Percentiles rank a stretch among this genome's conserved stretches.
Conservation (phyloP, 179 eudicot species). For the Pouteria campechiana region DNA sequence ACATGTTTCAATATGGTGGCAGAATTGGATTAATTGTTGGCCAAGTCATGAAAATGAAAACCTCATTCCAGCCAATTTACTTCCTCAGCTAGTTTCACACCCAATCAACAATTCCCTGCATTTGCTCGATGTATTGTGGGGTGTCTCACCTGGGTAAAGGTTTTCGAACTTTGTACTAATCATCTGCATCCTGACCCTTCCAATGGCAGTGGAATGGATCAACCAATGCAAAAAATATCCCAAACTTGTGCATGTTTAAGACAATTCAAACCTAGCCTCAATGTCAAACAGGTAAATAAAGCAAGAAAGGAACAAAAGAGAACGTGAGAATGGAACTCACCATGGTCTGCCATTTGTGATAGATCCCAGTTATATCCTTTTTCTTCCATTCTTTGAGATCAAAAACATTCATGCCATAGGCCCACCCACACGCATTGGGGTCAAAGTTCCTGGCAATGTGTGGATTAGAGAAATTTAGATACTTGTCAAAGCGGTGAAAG, state of each 20-base stretch:
- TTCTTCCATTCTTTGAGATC: conserved; percentile 82
- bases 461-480: conserved; percentile 81
- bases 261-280: background rate
- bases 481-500: conserved; percentile 77
- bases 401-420: conserved; percentile 89
- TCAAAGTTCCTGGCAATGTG: conserved; percentile 67
- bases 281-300: background rate
- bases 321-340: conserved; percentile 18
- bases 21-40: no score
- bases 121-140: no score
- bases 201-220: background rate
- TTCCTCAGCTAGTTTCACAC: no score
- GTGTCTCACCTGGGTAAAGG: background rate
- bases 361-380: conserved; percentile 76
- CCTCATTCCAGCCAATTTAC: no score
- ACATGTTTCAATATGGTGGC: no score
- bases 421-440: conserved; percentile 95
- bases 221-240: background rate
- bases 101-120: no score
- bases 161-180: background rate
- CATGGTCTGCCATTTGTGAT: conserved; percentile 89
- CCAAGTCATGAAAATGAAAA: no score
- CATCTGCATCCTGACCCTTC: background rate
- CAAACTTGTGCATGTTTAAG: background rate
- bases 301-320: background rate